Base-by-base conservation (phyloP, 257 asterid species). In the Primulina tabacum region DNA sequence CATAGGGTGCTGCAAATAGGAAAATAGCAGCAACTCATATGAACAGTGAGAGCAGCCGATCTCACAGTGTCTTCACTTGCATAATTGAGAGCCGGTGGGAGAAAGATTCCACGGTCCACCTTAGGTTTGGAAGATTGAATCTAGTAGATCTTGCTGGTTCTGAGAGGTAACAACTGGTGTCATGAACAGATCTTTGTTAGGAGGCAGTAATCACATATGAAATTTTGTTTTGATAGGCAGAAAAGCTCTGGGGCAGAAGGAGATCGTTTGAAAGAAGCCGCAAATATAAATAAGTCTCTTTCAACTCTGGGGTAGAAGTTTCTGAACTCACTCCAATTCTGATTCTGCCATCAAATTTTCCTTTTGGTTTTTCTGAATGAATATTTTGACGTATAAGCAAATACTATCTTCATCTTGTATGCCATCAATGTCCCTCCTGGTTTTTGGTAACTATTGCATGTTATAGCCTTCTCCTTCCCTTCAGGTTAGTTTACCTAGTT, bases 121-220 rank as follows among this genome's bases (percentile, higher is more conserved):
- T 83, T 67, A 80, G 96, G 77, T 91, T 89, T 81, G 95, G 90
- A 72, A 91, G 93, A 75, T 73, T 89, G 74, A 91, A 91, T 77
- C 77, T 91, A 73, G 97, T 89, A 52, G 97, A 91, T 78, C 81
- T 89, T 68, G 95, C 97, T 84, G 97, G 96, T 64, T 89, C 97
- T 69, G 96, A 91, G 77, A 89, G 97, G 95, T 91, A 82, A 71
- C n/a, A 43, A 4, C 65, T 52, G 33, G 47, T 75, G 62, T 65
- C 58, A 47, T 33, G 11, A 62, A 59, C 37, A 74, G 24, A 35
- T 60, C 69, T 70, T 72, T 60, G 29, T 65, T 64, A 79, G 55
- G 59, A 59, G 37, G 52, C 62, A 40, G 64, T 69, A 29, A 30
- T 16, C 62, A 53, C 69, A 65, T 67, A 59, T 73, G 47, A 75